These are phyloP conservation scores for Plasmodium knowlesi DNA, from an alignment of 169 alveolate genomes.

Conservation along the genomic window DNA sequence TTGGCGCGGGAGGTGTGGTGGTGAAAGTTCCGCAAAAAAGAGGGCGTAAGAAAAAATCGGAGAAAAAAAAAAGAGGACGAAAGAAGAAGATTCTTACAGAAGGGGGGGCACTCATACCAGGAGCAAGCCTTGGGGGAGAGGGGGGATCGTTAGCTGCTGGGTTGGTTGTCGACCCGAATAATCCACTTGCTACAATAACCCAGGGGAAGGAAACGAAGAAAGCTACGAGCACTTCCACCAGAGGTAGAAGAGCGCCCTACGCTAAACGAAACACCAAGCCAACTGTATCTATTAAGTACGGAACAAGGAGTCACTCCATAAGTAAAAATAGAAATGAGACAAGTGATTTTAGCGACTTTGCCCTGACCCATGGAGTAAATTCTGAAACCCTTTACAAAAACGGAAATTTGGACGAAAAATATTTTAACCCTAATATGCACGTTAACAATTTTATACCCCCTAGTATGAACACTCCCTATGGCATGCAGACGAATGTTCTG, in stretches of 20 bases:
- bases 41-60: conserved; percentile 74
- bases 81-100: conserved; percentile 27
- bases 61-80: conserved; percentile 72
- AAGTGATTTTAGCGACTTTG: not conserved
- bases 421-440: conserved; percentile 40
- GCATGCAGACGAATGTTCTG: not conserved
- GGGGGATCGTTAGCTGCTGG: not conserved
- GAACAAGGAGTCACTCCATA: conserved; percentile 37
- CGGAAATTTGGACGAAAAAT: conserved; percentile 10
- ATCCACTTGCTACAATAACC: not conserved
- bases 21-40: conserved; percentile 43
- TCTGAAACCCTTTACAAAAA: conserved; percentile 21
- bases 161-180: not conserved
- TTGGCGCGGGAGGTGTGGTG: not conserved
- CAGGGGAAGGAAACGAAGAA: not conserved
- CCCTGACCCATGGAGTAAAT: not conserved
- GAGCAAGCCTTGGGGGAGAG: too few relatives aligned
- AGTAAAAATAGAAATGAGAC: conserved; percentile 8
- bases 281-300: conserved; percentile 54
- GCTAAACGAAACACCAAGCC: conserved; percentile 16
- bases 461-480: not conserved
- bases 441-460: conserved; percentile 8
- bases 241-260: conserved; percentile 1
- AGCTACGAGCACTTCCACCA: not conserved
- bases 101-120: not conserved